Evolutionary conservation across 1,139 yeast genomes (phyloP), one percentile per base, ranked within the genome.

Genomic region (Debaryomyces subglobosus): DNA sequence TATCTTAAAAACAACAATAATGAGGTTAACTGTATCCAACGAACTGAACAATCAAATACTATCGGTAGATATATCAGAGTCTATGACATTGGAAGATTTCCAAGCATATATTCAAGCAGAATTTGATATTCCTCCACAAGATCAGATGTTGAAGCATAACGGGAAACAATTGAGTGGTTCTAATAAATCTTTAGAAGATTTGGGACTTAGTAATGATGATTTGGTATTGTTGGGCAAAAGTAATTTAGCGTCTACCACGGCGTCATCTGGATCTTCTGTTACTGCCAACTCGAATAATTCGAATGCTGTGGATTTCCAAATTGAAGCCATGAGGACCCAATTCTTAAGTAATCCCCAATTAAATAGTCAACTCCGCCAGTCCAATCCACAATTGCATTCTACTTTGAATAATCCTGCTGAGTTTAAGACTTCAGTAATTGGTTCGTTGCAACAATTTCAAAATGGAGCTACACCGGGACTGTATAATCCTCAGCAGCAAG

Each of bases 81-180:
- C 86, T 16, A 79, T 91, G 72, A 63, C 82, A 0, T 64, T 90
- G 7, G 77, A 66, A 12, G 97, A 91, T 63, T 79, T 92, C 58
- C 77, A 82, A 52, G 96, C 96, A 0, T 85, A 87, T 55, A 64
- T 92, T 5, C 90, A 85, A 55, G 85, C 90, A 2, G 97, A 91
- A 60, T 79, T 90, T 18, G 78, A 73, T 21, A 76, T 86, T 33
- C 72, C 73, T 5, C 72, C 81, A 3, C 53, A 56, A 0, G 59
- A 68, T 20, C 89, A 85, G 60, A 65, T 75, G 12, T 58, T 88
- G 45, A 63, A 72, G 27, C 73, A 71, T 56, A 74, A 85, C 53
- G 79, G 80, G 46, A 69, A 68, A 34, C 60, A 69, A 5, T 58
- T 88, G 36, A 64, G 62, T 1, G 65, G 62, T 7, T 55, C 58